Evolutionary conservation across 2,329 filamentous ascomycete genomes (phyloP).

Genomic region (Thelonectria olida): DNA sequence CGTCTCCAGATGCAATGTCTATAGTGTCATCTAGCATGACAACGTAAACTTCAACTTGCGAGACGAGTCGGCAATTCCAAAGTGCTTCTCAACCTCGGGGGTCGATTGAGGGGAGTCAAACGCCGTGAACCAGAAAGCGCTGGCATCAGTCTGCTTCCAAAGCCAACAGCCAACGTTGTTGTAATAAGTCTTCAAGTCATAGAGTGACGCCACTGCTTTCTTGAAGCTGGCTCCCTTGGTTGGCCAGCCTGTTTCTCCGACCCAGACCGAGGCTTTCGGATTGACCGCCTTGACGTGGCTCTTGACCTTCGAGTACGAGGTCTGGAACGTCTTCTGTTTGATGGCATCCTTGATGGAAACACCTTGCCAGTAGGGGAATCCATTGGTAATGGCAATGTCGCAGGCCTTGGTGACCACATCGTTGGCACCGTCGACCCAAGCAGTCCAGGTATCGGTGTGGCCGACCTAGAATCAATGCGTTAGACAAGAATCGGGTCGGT

Average conservation of each 20-base stretch:
- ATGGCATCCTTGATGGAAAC: constrained; percentile 35
- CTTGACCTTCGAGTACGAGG: constrained; percentile 32
- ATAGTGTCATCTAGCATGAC: constrained; percentile 24
- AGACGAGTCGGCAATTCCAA: constrained; percentile 31
- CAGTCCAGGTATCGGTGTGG: constrained; percentile 38
- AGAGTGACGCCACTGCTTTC: constrained; percentile 24
- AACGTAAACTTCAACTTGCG: constrained; percentile 38
- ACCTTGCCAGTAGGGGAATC: constrained; percentile 38
- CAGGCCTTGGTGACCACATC: constrained; percentile 36
- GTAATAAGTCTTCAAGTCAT: constrained; percentile 32
- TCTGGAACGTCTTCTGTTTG: constrained; percentile 37
- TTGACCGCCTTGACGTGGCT: constrained; percentile 33
- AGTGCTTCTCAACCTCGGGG: constrained; percentile 37
- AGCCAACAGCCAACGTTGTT: constrained; percentile 34
- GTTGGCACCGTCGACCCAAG: constrained; percentile 37
- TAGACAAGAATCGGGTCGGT: neutral
- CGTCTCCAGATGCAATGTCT: neutral
- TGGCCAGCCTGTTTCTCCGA: constrained; percentile 37
- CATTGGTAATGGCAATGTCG: constrained; percentile 37
- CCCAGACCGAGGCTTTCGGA: constrained; percentile 30
- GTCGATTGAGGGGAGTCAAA: constrained; percentile 28
- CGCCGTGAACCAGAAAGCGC: constrained; percentile 38
- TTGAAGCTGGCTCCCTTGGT: constrained; percentile 32
- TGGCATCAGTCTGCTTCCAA: constrained; percentile 28
- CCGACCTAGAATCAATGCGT: constrained; percentile 25